phyloP scores from a whole-genome alignment of 495 filamentous ascomycete species.

The Rhypophila decipiens region DNA sequence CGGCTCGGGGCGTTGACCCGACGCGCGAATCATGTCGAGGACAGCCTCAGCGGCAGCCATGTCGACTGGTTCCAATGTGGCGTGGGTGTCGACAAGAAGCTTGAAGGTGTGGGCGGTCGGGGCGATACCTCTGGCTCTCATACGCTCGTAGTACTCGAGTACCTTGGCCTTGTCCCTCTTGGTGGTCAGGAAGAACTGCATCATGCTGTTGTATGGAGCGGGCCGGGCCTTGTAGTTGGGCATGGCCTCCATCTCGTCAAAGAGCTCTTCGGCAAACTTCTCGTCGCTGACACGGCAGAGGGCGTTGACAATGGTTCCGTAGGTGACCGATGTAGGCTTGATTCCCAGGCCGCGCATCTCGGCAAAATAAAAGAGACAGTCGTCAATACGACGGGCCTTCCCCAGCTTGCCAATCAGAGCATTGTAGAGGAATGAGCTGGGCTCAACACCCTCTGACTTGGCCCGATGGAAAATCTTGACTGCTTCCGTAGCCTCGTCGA shows the following conservation, averaged over 20 bases:
- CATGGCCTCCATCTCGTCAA: conserved; percentile 98
- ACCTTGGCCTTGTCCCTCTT: conserved; percentile 94
- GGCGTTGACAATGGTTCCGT: conserved; percentile 96
- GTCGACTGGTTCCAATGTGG: conserved; percentile 87
- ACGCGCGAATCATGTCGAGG: conserved; percentile 66
- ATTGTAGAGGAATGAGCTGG: conserved; percentile 95
- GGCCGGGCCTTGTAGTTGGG: conserved; percentile 97
- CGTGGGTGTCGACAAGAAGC: conserved; percentile 91
- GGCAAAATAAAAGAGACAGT: conserved; percentile 94
- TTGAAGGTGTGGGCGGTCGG: conserved; percentile 97
- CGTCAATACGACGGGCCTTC: conserved; percentile 94
- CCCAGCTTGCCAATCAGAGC: conserved; percentile 97
- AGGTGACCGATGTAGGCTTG: conserved; percentile 93
- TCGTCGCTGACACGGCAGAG: conserved; percentile 96
- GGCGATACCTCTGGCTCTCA: conserved; percentile 78
- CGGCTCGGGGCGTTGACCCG: conserved; percentile 73
- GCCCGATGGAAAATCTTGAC: conserved; percentile 95
- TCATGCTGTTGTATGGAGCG: conserved; percentile 96
- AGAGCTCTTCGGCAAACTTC: conserved; percentile 94
- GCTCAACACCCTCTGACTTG: conserved; percentile 88
- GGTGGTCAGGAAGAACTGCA: conserved; percentile 97
- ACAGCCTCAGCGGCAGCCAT: conserved; percentile 85
- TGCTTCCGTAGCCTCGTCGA: conserved; percentile 93
- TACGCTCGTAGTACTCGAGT: conserved; percentile 91
- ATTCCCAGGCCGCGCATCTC: conserved; percentile 93